A percentile compares a stretch with the other conserved stretches of the same genome.
These are phyloP conservation scores for Brasenia schreberi DNA, from an alignment of 164 flowering plant species.

Conservation along the genomic window DNA sequence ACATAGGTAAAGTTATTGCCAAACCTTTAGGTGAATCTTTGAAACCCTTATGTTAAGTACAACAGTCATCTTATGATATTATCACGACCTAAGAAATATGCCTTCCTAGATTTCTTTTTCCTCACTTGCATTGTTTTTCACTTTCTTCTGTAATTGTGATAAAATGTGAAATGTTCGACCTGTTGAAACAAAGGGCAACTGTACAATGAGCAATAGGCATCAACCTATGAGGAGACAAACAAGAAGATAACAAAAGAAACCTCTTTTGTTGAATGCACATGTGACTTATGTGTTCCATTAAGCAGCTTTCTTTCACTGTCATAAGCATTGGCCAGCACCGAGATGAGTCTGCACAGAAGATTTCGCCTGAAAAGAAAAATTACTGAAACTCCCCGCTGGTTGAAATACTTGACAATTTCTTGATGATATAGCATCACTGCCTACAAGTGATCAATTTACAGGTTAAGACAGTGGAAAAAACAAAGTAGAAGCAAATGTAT, in stretches of 20 bases:
- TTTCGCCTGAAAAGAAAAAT: conserved; percentile 71
- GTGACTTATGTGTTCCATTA: conserved; percentile 85
- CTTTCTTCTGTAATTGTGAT: too few species aligned
- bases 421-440: conserved; percentile 56
- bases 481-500: not conserved
- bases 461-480: not conserved
- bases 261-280: conserved; percentile 72
- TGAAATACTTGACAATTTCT: conserved; percentile 58
- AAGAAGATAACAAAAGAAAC: conserved; percentile 17
- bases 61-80: too few species aligned
- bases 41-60: too few species aligned
- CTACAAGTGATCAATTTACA: conserved; percentile 5
- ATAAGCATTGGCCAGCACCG: conserved; percentile 62
- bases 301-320: conserved; percentile 56
- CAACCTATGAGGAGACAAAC: not conserved
- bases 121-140: too few species aligned
- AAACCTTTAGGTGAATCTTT: too few species aligned
- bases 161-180: too few species aligned
- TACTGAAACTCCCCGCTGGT: conserved; percentile 47
- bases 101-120: too few species aligned
- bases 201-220: too few species aligned
- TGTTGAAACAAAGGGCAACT: too few species aligned
- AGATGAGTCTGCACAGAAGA: conserved; percentile 56
- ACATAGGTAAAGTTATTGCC: too few species aligned
- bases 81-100: too few species aligned